These are phyloP conservation scores for Alternaria burnsii DNA, from an alignment of 2,329 filamentous ascomycete species.

Conservation along the genomic window DNA sequence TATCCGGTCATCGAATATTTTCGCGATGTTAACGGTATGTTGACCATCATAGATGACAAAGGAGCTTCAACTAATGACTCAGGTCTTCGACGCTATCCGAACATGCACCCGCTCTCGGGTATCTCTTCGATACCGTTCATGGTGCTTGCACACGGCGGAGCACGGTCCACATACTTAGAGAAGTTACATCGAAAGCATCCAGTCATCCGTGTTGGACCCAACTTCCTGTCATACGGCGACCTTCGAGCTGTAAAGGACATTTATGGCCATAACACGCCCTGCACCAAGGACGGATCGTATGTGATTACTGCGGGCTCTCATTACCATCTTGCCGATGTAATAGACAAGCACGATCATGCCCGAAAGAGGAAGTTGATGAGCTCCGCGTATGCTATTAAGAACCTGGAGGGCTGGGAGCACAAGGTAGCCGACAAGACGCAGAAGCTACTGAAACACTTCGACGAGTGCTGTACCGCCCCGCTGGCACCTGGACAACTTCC, in stretches of 20 bases:
- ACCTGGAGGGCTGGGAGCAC: slow-evolving; percentile 53
- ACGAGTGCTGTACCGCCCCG: slow-evolving; percentile 54
- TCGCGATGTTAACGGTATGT: slow-evolving; percentile 53
- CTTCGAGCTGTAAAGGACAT: slow-evolving; percentile 58
- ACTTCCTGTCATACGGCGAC: slow-evolving; percentile 44
- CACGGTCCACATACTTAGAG: slow-evolving; percentile 55
- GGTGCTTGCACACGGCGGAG: slow-evolving; percentile 54
- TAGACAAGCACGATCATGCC: slow-evolving; percentile 62
- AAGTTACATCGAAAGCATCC: slow-evolving; percentile 59
- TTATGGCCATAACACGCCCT: slow-evolving; percentile 61
- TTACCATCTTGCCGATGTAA: slow-evolving; percentile 62
- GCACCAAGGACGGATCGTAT: slow-evolving; percentile 62
- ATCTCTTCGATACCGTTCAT: slow-evolving; percentile 60
- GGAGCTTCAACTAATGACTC: background rate
- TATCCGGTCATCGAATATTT: slow-evolving; percentile 56
- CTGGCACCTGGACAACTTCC: slow-evolving; percentile 33
- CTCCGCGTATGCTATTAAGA: slow-evolving; percentile 7
- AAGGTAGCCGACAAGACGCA: slow-evolving; percentile 63
- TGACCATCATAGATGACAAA: background rate
- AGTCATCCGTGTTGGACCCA: slow-evolving; percentile 49
- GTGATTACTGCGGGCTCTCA: slow-evolving; percentile 57
- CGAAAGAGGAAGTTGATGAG: slow-evolving; percentile 58
- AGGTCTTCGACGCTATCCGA: slow-evolving; percentile 59
- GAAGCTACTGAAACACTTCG: slow-evolving; percentile 56
- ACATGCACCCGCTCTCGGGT: slow-evolving; percentile 57